Evolutionary conservation across 192 early-diverging fungal genomes (phyloP), one percentile per base, ranked within the genome.

Genomic region (Spinellus fusiger): DNA sequence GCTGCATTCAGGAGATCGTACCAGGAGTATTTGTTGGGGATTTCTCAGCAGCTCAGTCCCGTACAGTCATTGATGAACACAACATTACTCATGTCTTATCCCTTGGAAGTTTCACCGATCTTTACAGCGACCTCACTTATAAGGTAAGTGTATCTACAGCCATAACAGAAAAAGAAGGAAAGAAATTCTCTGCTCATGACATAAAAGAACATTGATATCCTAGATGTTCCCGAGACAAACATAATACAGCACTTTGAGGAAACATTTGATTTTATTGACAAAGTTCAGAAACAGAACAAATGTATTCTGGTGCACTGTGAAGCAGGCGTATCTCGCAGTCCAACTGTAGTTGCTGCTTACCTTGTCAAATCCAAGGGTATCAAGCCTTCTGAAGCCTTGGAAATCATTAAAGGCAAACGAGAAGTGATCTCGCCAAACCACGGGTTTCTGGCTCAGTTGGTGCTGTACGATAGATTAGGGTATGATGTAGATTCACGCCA

Each of bases 241-340:
- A 74, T 91, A 5, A 80, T 89, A 62, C 78, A 88, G 65, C 74
- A 87, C 59, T 89, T 91, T 56, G 75, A 84, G 6, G 82, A 79
- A 33, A 81, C 77, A 35, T 76, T 78, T 61, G 61, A 38, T 4
- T 91, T 89, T 65, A 91, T 87, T 16, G 44, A 73, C 4, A 54
- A 57, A 12, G 75, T 77, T 2, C 38, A 86, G 15, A 64, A 62
- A 0, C 63, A 47, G 8, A 75, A 77, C 16, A 80, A 78, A 1
- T 75, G 73, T 8, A 76, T 91, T 31, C 78, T 91, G 49, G 78
- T 91, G 7, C 86, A 91, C 54, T 90, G 88, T 56, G 65, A 79
- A 51, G 64, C 89, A 4, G 88, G 88, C 16, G 81, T 85, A 35
- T 90, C 88, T 16, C 75, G 89, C 46, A 87, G 85, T 59, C 84